Percentiles rank a stretch among this genome's conserved stretches.
phyloP scores from a whole-genome alignment of 306 rosid species.

The Prunus padus region DNA sequence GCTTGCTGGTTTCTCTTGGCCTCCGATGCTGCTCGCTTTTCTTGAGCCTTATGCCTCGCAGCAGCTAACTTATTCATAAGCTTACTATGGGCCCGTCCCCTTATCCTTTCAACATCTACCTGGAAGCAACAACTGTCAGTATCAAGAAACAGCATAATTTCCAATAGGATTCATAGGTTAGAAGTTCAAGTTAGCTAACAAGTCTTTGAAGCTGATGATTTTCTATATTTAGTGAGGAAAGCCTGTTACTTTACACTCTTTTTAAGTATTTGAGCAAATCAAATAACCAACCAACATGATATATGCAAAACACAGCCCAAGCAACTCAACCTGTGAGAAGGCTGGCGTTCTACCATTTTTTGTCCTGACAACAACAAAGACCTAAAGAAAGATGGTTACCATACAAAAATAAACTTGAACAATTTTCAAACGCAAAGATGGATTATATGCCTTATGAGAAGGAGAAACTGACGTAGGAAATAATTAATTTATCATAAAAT shows the following conservation, averaged over 20 bases:
- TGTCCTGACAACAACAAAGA: background rate
- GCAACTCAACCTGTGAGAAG: background rate
- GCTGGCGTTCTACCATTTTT: background rate
- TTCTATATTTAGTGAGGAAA: background rate
- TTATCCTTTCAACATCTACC: slow-evolving; percentile 87
- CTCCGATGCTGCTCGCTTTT: slow-evolving; percentile 79
- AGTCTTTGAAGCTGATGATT: background rate
- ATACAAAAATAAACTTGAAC: background rate
- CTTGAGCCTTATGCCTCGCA: slow-evolving; percentile 85
- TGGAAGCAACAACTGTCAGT: slow-evolving; percentile 32
- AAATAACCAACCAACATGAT: background rate
- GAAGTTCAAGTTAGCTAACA: background rate
- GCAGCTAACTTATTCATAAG: slow-evolving; percentile 80
- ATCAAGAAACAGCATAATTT: background rate
- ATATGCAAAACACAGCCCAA: background rate
- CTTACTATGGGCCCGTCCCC: slow-evolving; percentile 71
- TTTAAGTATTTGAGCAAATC: background rate
- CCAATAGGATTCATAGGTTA: background rate
- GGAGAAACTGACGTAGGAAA: background rate
- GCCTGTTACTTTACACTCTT: background rate
- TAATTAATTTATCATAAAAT: too few species aligned
- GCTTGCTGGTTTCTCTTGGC: slow-evolving; percentile 69
- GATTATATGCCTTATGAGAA: background rate
- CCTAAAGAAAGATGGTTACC: background rate
- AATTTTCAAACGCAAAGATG: background rate